These are phyloP conservation scores for Puccinellia tenuiflora DNA, from an alignment of 176 grass and related monocot genomes.

Conservation along the genomic window DNA sequence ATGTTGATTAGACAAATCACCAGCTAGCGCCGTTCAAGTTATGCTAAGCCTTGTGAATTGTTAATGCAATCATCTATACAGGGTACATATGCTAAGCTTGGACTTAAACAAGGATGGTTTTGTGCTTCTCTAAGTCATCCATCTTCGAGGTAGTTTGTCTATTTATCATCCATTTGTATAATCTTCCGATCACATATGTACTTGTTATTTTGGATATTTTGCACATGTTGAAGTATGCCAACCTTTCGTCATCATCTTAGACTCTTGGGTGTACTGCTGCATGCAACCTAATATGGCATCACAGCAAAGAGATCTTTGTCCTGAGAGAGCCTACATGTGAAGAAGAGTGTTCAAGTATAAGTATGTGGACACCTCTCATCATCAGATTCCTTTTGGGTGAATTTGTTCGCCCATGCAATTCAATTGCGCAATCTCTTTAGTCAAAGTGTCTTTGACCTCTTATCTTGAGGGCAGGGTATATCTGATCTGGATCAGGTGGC, in stretches of 20 bases:
- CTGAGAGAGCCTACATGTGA: not conserved
- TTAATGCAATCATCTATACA: slow-evolving; percentile 33
- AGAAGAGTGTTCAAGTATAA: not conserved
- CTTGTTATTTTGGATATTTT: not conserved
- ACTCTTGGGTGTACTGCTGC: not conserved
- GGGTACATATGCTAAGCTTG: slow-evolving; percentile 82
- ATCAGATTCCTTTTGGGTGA: not conserved
- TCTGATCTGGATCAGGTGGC: not conserved
- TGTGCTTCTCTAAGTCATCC: slow-evolving; percentile 63
- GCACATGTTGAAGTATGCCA: not conserved
- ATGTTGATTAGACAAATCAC: slow-evolving; percentile 3
- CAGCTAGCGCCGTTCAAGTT: slow-evolving; percentile 7
- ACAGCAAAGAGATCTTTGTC: not conserved
- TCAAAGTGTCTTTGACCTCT: not conserved
- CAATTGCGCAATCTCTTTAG: not conserved
- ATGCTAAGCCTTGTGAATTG: slow-evolving; percentile 4
- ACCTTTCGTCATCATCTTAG: not conserved
- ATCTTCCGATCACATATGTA: not conserved
- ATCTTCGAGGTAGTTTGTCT: slow-evolving; percentile 56
- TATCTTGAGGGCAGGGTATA: not conserved
- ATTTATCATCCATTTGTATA: not conserved
- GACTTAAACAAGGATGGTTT: slow-evolving; percentile 80
- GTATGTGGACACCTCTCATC: not conserved
- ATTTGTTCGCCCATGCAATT: not conserved
- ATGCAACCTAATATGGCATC: not conserved